phyloP scores from a whole-genome alignment of 2,329 filamentous ascomycete species.

The Colletotrichum brevisporum region DNA sequence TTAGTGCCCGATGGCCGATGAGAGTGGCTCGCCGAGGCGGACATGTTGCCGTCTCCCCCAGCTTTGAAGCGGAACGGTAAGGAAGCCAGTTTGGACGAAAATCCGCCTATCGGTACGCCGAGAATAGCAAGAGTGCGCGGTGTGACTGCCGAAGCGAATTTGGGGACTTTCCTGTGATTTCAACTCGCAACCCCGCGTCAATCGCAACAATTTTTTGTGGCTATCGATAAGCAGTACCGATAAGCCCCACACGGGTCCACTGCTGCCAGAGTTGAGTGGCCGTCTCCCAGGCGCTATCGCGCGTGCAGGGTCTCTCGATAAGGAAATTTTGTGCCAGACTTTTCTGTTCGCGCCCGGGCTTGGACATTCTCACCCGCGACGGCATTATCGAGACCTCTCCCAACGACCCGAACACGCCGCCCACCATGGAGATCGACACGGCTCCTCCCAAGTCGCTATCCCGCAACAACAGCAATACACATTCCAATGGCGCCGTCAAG shows the following conservation, averaged over 20 bases:
- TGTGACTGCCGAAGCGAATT: constrained; percentile 45
- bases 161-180: not conserved
- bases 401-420: constrained; percentile 13
- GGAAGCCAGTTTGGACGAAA: constrained; percentile 70
- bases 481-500: constrained; percentile 67
- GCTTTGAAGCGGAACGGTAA: constrained; percentile 92
- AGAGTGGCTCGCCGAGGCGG: constrained; percentile 80
- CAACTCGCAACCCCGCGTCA: not conserved
- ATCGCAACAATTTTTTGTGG: not conserved
- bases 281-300: constrained; percentile 44
- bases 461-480: constrained; percentile 48
- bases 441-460: constrained; percentile 52
- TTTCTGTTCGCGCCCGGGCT: constrained; percentile 19
- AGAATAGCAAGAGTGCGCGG: constrained; percentile 38
- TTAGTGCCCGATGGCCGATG: constrained; percentile 91
- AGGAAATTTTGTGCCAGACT: constrained; percentile 34
- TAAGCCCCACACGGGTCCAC: constrained; percentile 42
- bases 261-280: constrained; percentile 44
- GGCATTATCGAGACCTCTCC: not conserved
- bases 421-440: constrained; percentile 54
- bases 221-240: constrained; percentile 49
- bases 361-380: constrained; percentile 11
- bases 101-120: constrained; percentile 26
- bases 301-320: constrained; percentile 30
- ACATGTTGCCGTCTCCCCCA: constrained; percentile 81